phyloP scores from a whole-genome alignment of 2,329 filamentous ascomycete species.

The Didymella lethalis region DNA sequence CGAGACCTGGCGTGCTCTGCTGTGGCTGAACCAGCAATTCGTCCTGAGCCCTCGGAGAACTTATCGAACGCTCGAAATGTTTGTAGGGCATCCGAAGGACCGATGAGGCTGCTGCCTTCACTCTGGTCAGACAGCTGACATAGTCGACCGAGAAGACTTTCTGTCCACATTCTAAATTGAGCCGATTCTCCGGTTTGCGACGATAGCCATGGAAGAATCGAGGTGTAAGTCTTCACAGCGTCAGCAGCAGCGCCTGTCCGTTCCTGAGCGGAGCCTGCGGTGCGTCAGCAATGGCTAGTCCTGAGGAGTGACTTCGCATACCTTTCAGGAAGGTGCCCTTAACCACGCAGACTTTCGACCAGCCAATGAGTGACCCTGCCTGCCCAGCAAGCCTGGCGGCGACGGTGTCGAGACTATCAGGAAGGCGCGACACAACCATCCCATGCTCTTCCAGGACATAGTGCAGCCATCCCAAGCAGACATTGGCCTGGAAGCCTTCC shows the following conservation, averaged over 20 bases:
- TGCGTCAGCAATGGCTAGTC: slow-evolving; percentile 18
- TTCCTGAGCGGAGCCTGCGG: slow-evolving; percentile 57
- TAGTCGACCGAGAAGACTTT: slow-evolving; percentile 77
- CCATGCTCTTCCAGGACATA: slow-evolving; percentile 77
- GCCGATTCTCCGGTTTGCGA: slow-evolving; percentile 55
- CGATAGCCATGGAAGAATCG: slow-evolving; percentile 70
- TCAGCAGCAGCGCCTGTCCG: slow-evolving; percentile 56
- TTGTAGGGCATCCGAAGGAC: slow-evolving; percentile 51
- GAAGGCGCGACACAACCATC: slow-evolving; percentile 67
- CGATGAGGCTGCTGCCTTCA: slow-evolving; percentile 49
- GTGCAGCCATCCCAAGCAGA: slow-evolving; percentile 85
- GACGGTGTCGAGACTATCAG: slow-evolving; percentile 62
- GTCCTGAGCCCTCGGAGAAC: slow-evolving; percentile 64
- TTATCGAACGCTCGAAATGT: slow-evolving; percentile 70
- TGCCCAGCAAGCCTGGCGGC: slow-evolving; percentile 33
- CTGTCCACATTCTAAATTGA: slow-evolving; percentile 79
- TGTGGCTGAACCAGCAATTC: slow-evolving; percentile 28
- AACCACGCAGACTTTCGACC: slow-evolving; percentile 82
- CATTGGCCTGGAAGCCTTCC: slow-evolving; percentile 76
- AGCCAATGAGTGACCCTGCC: slow-evolving; percentile 65
- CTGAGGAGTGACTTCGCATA: slow-evolving; percentile 50
- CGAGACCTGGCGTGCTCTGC: slow-evolving; percentile 49
- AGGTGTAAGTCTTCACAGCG: slow-evolving; percentile 71
- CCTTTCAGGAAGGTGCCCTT: slow-evolving; percentile 82
- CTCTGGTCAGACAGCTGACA: slow-evolving; percentile 73